Conservation (phyloP, 768 basidiomycete species). For the Tricholoma furcatifolium region DNA sequence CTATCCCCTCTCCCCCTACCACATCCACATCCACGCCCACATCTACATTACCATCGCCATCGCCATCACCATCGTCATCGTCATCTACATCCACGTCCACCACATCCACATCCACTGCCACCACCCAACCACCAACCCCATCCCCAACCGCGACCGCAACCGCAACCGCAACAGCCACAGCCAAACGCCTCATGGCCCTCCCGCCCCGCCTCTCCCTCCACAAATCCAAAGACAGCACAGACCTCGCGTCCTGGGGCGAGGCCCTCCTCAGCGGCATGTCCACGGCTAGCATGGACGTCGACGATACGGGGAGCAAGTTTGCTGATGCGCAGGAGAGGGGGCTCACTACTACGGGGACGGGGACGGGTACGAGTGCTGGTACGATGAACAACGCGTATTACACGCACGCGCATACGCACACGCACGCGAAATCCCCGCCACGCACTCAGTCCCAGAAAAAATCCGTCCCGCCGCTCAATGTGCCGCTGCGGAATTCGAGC, state of each 20-base stretch:
- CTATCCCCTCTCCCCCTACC: not conserved
- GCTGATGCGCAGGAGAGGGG: conserved; percentile 12
- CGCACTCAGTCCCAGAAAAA: too few species aligned
- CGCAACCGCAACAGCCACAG: conserved; percentile 2
- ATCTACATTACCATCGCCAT: too few species aligned
- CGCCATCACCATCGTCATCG: too few species aligned
- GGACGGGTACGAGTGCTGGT: not conserved
- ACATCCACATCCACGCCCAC: too few species aligned
- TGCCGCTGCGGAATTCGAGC: conserved; percentile 9
- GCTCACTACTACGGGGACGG: not conserved
- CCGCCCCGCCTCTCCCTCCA: conserved; percentile 61
- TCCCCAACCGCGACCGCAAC: conserved; percentile 4
- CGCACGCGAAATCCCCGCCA: too few species aligned
- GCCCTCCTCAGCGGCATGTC: conserved; percentile 53
- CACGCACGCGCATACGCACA: too few species aligned
- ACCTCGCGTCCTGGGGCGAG: conserved; percentile 54
- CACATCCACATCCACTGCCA: not conserved
- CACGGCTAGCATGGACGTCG: not conserved
- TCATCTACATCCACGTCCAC: not conserved
- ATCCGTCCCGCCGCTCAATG: conserved; percentile 32
- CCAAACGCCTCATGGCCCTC: conserved; percentile 28
- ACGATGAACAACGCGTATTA: too few species aligned
- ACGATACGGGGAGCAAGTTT: not conserved
- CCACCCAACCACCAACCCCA: not conserved
- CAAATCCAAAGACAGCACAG: conserved; percentile 38